Conservation (phyloP, 2,329 filamentous ascomycete species). For the Curvularia spicifera region DNA sequence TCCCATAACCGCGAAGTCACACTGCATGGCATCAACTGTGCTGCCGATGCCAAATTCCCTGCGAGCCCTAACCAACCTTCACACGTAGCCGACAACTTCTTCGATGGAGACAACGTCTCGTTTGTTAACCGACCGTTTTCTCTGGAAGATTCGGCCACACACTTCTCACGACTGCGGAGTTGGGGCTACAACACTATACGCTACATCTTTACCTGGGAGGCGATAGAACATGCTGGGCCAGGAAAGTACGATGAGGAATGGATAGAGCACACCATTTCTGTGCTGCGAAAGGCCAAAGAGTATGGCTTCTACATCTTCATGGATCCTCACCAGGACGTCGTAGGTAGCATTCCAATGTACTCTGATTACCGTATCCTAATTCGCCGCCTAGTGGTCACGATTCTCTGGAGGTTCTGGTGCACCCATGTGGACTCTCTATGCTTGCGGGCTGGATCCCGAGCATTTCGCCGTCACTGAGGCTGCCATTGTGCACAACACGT, state of each 20-base stretch:
- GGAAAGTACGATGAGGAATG: conserved; percentile 93
- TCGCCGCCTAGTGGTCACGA: conserved; percentile 75
- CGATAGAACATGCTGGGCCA: conserved; percentile 91
- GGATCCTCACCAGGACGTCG: conserved; percentile 98
- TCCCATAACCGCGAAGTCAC: conserved; percentile 81
- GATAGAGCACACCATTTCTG: conserved; percentile 86
- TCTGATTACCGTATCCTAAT: conserved; percentile 24
- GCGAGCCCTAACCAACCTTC: conserved; percentile 82
- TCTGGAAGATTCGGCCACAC: conserved; percentile 78
- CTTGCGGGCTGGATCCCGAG: conserved; percentile 86
- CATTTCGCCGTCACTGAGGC: conserved; percentile 87
- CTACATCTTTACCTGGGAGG: conserved; percentile 98
- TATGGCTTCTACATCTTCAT: conserved; percentile 98
- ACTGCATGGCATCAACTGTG: conserved; percentile 91
- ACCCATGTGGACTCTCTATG: conserved; percentile 97
- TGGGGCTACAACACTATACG: conserved; percentile 97
- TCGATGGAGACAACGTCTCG: conserved; percentile 88
- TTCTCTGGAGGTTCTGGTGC: conserved; percentile 94
- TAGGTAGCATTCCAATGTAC: conserved; percentile 54
- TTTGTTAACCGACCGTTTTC: conserved; percentile 88
- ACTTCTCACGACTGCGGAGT: conserved; percentile 83
- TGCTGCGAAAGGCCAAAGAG: conserved; percentile 80
- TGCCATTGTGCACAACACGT: conserved; percentile 93
- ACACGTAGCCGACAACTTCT: conserved; percentile 79
- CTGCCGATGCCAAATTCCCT: conserved; percentile 88